phyloP scores from a whole-genome alignment of 192 early-diverging fungal species.

The Glomus cerebriforme region DNA sequence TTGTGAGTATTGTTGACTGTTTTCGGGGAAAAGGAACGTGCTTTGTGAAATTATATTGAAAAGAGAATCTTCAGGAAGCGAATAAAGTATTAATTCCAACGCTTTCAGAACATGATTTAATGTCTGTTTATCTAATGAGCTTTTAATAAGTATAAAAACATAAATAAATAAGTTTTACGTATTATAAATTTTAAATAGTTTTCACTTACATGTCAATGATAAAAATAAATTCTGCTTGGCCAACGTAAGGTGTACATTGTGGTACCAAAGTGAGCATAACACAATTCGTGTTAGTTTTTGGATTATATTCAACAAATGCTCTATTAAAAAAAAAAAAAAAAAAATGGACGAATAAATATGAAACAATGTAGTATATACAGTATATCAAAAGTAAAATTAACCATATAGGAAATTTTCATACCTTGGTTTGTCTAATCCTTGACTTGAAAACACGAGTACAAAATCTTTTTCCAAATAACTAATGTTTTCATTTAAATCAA shows the following conservation, averaged over 20 bases:
- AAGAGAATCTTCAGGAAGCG: slow-evolving; percentile 42
- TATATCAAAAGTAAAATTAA: neutral
- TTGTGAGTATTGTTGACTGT: slow-evolving; percentile 42
- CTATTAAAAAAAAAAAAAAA: neutral
- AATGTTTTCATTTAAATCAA: neutral
- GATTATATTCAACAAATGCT: slow-evolving; percentile 32
- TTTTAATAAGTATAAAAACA: neutral
- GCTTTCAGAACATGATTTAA: slow-evolving; percentile 42
- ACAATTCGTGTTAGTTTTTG: slow-evolving; percentile 19
- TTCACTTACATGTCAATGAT: slow-evolving; percentile 39
- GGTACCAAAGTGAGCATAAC: slow-evolving; percentile 33
- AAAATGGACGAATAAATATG: neutral
- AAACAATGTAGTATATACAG: no score
- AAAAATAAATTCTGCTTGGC: slow-evolving; percentile 42
- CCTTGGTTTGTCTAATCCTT: slow-evolving; percentile 28
- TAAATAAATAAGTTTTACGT: slow-evolving; percentile 33
- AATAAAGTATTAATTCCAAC: slow-evolving; percentile 48
- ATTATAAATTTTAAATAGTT: neutral
- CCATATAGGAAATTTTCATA: neutral
- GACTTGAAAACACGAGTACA: slow-evolving; percentile 25
- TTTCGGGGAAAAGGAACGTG: slow-evolving; percentile 38
- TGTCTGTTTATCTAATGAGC: slow-evolving; percentile 48
- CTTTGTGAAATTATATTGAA: slow-evolving; percentile 54
- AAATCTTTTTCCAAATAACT: slow-evolving; percentile 27
- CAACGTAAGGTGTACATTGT: slow-evolving; percentile 3